Base-by-base conservation (phyloP, 257 asterid genomes). In the Orobanche coerulescens region DNA sequence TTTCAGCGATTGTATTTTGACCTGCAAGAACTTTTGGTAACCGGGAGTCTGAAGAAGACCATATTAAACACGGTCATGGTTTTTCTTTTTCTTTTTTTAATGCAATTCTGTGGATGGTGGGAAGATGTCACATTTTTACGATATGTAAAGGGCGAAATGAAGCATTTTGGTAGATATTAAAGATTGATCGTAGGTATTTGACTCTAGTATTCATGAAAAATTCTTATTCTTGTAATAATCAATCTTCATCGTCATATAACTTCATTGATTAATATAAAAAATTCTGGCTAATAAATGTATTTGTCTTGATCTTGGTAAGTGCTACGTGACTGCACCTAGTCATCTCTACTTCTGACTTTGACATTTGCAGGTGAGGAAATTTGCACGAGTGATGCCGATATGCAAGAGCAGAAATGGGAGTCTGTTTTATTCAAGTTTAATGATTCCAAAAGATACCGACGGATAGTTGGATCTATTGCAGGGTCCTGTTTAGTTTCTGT, bases 401-500 rank as follows among this genome's bases (percentile, higher is more conserved):
- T 40, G 53, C 78, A 71, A 75, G 77, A 81, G 62, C 78, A 82
- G 56, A 79, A 78, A 72, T 89, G 88, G 94, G 95, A 93, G 70
- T 73, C 88, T 31, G 56, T 81, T 44, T 12, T 88, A 67, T 81
- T 83, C 75, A 78, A 78, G 67, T 81, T 93, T 74, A 89, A 75
- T 36, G 87, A 86, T 65, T 86, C 83, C 56, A 78, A 78, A 83
- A 76, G 97, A 73, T 84, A 79, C 58, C 72, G 97, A 59, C 65
- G 81, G 65, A 81, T 81, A 51, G 90, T 93, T 78, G 98, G 97
- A 72, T 84, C 97, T 46, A 79, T 93, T 51, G 88, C 82, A 1
- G 83, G 88, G 57, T 89, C 97, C 54, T 93, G 98, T 75, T 69
- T 89, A 51, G 67, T 69, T 61, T 75, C 97, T 62, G 91, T 82